Evolutionary conservation across 2,329 filamentous ascomycete species (phyloP), one percentile per base, ranked within the genome.

Genomic region (Pseudocercospora fijiensis): DNA sequence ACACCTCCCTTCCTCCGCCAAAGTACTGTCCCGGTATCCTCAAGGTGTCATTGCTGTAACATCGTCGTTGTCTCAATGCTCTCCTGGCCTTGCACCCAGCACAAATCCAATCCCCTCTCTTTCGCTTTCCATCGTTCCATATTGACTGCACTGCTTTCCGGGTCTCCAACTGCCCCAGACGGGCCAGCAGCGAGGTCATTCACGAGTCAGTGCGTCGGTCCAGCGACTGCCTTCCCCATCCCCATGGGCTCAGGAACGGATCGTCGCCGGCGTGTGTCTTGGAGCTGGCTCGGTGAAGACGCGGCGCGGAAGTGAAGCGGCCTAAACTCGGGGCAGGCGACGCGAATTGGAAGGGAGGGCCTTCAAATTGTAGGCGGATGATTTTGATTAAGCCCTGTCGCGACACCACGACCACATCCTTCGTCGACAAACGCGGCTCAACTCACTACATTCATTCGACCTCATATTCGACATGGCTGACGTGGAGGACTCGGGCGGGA

Each of bases 391-490:
- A 43, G 11, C 20, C 28, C 41, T 18, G 26, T 43, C n/a, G 52
- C 37, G 37, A 41, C 53, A 27, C 26, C 27, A 47, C 45, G 20
- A 62, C 53, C 37, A 16, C 52, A 57, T 18, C 27, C 6, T 20
- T 24, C 5, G 45, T 49, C 45, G 37, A 41, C 37, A n/a, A 18
- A 13, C 37, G 16, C n/a, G 37, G 16, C 37, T 41, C 24, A 27
- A 58, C 33, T 43, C 56, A 58, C 18, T 45, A 30, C n/a, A 24
- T 4, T 9, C 18, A 18, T 24, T 6, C 20, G 4, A 13, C 28
- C 11, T 13, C 28, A 11, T n/a, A n/a, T 18, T 18, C 13, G 37
- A 41, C 10, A 97, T 97, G 93, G 90, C 93, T 72, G 93, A 96
- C 79, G 85, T 83, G 68, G 91, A 90, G 75, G 87, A 88, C 70